Evolutionary conservation across 139 green algal species (phyloP).

Genomic region (Ettlia oleoabundans): DNA sequence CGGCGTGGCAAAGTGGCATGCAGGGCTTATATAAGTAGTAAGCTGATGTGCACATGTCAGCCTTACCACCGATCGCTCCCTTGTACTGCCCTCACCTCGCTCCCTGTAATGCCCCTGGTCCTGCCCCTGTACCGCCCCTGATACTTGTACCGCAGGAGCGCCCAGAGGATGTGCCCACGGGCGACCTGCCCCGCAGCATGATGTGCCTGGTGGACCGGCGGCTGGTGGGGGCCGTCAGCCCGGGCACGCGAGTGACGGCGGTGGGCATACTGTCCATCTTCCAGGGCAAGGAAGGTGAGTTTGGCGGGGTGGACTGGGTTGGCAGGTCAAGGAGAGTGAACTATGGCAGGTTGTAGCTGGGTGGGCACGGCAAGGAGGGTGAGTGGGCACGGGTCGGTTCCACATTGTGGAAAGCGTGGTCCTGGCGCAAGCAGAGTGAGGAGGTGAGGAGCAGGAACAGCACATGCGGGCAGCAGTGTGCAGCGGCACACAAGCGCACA

Average conservation of each 20-base stretch:
- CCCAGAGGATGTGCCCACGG: slow-evolving; percentile 95
- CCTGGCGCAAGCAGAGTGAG: too few relatives aligned
- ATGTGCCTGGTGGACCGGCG: slow-evolving; percentile 86
- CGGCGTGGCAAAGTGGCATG: too few relatives aligned
- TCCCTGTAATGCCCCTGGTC: too few relatives aligned
- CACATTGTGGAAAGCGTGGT: too few relatives aligned
- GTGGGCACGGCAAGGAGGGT: neutral
- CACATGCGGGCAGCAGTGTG: too few relatives aligned
- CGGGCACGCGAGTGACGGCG: slow-evolving; percentile 91
- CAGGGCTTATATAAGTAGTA: too few relatives aligned
- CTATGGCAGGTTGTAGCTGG: too few relatives aligned
- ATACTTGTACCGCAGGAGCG: slow-evolving; percentile 44
- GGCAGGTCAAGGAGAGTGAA: neutral
- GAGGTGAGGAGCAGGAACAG: too few relatives aligned
- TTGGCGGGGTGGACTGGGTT: neutral
- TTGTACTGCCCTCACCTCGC: neutral
- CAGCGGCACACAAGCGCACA: too few relatives aligned
- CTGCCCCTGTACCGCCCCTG: too few relatives aligned
- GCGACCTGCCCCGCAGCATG: slow-evolving; percentile 91
- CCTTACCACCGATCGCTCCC: too few relatives aligned
- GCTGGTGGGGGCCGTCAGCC: slow-evolving; percentile 80
- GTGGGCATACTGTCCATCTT: slow-evolving; percentile 95
- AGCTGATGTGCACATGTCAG: too few relatives aligned
- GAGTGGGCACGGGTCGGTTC: neutral
- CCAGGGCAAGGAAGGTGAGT: slow-evolving; percentile 58